Evolutionary conservation across 495 filamentous ascomycete species (phyloP), one percentile per base, ranked within the genome.

Genomic region (Aspergillus diversus): DNA sequence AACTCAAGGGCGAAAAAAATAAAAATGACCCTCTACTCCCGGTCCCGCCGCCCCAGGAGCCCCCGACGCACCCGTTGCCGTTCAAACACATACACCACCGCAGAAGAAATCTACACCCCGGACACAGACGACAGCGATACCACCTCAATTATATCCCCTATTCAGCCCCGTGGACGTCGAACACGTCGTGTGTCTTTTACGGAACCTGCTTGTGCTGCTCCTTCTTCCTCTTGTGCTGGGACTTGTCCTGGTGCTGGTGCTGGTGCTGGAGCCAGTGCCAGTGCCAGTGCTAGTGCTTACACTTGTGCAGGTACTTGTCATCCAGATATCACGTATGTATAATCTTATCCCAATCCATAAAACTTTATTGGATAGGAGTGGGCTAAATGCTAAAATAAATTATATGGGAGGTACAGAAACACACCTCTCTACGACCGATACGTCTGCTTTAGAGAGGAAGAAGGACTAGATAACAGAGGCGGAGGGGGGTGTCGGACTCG

Each of bases 111-210:
- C 47, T 50, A 50, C 47, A 50, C 47, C 47, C 47, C 47, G 21
- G n/a, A 50, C 16, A 50, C 47, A 50, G 47, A 50, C 47, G 47
- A 50, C 21, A 49, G n/a, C 47, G 47, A 49, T 50, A 50, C 16
- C 16, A 21, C 47, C 5, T 50, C 27, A 9, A 50, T 17, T n/a
- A 27, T 17, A 21, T 9, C 47, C n/a, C 47, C 47, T 27, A 27
- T 27, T 27, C 21, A 2, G 2, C 21, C 21, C 21, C 21, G 21
- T 27, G 21, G 21, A 27, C 21, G 21, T 27, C 21, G 21, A 27
- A 27, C 21, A 15, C 5, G 39, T 4, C 39, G 39, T 43, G 39
- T 43, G 11, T 43, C 39, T 11, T 43, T 43, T 11, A 6, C 11
- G 39, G 39, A 43, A 8, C 5, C 5, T 0, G n/a, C 39, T 6